A percentile compares a stretch with the other conserved stretches of the same genome.
These are phyloP conservation scores for Casuarina equisetifolia DNA, from an alignment of 306 rosid species.

Conservation along the genomic window DNA sequence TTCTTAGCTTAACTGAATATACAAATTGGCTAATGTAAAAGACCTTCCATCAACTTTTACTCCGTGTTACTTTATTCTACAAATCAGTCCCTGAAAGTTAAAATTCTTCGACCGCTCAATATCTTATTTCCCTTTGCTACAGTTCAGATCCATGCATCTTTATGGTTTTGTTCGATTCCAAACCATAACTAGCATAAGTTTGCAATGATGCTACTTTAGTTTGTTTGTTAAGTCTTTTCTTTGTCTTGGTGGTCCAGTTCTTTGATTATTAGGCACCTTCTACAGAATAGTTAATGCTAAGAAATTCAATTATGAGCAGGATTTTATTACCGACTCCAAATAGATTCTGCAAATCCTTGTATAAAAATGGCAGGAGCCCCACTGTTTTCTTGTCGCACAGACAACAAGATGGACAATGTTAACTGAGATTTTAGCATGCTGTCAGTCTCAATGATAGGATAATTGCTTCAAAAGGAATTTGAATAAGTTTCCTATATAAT, in stretches of 20 bases:
- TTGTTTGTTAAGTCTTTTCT: background rate
- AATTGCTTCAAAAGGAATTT: background rate
- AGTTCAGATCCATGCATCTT: constrained; percentile 1
- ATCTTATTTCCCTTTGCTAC: background rate
- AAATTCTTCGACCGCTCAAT: background rate
- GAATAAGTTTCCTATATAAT: background rate
- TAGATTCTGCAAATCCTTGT: background rate
- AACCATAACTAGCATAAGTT: background rate
- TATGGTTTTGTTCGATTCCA: background rate
- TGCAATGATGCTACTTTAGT: background rate
- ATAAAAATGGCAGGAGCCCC: background rate
- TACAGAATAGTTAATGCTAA: background rate
- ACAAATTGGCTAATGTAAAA: background rate
- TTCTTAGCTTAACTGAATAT: background rate
- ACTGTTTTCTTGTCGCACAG: background rate
- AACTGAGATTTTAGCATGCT: background rate
- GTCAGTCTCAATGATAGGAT: background rate
- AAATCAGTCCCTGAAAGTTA: background rate
- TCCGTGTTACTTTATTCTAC: background rate
- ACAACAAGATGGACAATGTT: background rate
- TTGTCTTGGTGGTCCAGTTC: background rate
- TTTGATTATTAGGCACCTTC: background rate
- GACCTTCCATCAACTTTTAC: background rate
- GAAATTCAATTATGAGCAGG: background rate
- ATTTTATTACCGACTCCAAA: background rate